phyloP scores from a whole-genome alignment of 306 rosid species.

The Inga leiocalycina region DNA sequence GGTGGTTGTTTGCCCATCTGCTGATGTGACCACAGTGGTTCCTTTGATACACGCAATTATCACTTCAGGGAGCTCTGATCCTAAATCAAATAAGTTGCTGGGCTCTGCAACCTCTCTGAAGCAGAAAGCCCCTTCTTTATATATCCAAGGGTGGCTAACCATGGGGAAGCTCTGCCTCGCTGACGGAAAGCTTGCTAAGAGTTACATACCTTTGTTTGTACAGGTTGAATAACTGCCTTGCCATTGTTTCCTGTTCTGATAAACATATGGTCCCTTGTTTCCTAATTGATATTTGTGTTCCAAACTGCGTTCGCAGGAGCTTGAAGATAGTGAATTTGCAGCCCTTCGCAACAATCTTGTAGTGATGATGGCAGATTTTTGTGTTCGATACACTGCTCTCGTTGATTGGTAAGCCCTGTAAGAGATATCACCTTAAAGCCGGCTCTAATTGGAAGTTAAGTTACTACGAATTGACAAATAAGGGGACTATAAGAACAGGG shows the following conservation, averaged over 20 bases:
- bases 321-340: constrained; percentile 77
- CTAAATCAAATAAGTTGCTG: constrained; percentile 55
- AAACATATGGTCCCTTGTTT: constrained; percentile 10
- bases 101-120: constrained; percentile 54
- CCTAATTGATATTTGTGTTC: constrained; percentile 13
- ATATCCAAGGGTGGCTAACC: constrained; percentile 86
- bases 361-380: constrained; percentile 88
- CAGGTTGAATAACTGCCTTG: constrained; percentile 57
- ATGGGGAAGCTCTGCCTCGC: constrained; percentile 97
- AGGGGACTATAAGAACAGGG: background rate
- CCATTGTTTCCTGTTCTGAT: constrained; percentile 23
- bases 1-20: constrained; percentile 75
- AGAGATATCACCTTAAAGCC: constrained; percentile 12
- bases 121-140: constrained; percentile 73
- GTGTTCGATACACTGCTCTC: constrained; percentile 92
- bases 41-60: constrained; percentile 73
- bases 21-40: constrained; percentile 56
- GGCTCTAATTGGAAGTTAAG: constrained; percentile 1
- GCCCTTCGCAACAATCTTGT: constrained; percentile 92
- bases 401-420: constrained; percentile 80
- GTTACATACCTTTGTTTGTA: constrained; percentile 81
- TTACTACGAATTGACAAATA: background rate
- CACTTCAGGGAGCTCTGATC: constrained; percentile 79
- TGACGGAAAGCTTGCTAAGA: constrained; percentile 86
- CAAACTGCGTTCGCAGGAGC: constrained; percentile 58